phyloP scores from a whole-genome alignment of 2,329 filamentous ascomycete species.

The Trichoderma simmonsii region DNA sequence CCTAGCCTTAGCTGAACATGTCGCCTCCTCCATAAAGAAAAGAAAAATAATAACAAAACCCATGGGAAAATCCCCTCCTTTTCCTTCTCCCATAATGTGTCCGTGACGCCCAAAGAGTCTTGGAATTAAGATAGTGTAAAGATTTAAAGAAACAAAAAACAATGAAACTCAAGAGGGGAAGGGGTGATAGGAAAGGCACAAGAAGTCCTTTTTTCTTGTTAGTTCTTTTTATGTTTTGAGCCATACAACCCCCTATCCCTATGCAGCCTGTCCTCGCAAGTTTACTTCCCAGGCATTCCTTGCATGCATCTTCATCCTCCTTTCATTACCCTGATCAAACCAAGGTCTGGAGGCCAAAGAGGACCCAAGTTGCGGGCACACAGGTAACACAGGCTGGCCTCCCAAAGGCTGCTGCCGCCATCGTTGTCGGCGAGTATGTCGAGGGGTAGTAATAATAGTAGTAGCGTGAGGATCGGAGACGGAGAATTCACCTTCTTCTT shows the following conservation, averaged over 20 bases:
- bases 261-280: not conserved
- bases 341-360: not conserved
- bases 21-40: not conserved
- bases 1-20: not conserved
- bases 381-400: not conserved
- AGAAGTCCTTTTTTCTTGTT: not conserved
- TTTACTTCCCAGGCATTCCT: not conserved
- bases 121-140: not conserved
- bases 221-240: not conserved
- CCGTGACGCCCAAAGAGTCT: not conserved
- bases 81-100: not conserved
- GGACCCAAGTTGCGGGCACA: not conserved
- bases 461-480: not conserved
- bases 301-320: slow-evolving; percentile 15
- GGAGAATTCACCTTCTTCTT: not conserved
- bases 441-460: not conserved
- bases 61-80: not conserved
- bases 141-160: not conserved
- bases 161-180: not conserved
- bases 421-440: slow-evolving; percentile 3
- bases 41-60: not conserved
- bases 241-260: not conserved
- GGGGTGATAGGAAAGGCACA: not conserved
- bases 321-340: slow-evolving; percentile 15
- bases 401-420: not conserved